phyloP scores from a whole-genome alignment of 2,329 filamentous ascomycete species.

The Colletotrichum caudatum region DNA sequence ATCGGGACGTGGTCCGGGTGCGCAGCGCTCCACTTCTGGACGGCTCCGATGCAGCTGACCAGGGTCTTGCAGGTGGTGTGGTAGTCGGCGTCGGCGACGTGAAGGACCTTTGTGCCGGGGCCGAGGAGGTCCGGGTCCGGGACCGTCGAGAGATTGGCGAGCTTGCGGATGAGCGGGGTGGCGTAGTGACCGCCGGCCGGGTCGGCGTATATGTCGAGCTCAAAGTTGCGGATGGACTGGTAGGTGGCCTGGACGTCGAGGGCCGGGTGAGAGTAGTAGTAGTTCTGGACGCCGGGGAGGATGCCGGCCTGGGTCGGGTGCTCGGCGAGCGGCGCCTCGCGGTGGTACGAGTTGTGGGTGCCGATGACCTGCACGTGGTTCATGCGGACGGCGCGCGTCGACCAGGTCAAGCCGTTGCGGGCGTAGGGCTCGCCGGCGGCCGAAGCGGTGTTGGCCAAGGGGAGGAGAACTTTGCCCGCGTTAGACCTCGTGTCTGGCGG shows the following conservation, averaged over 20 bases:
- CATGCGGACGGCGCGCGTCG: constrained; percentile 54
- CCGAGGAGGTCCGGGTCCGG: constrained; percentile 54
- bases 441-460: constrained; percentile 20
- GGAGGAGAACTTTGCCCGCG: constrained; percentile 30
- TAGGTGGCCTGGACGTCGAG: constrained; percentile 58
- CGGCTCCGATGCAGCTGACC: constrained; percentile 55
- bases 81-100: constrained; percentile 63
- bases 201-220: constrained; percentile 63
- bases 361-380: constrained; percentile 65
- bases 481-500: not conserved
- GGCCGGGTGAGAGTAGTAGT: constrained; percentile 61
- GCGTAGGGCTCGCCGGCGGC: constrained; percentile 41
- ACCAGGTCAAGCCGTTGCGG: constrained; percentile 50
- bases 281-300: constrained; percentile 53
- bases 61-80: constrained; percentile 61
- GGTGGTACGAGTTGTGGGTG: constrained; percentile 65
- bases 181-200: constrained; percentile 61
- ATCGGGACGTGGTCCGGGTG: constrained; percentile 60
- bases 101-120: constrained; percentile 62
- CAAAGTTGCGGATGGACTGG: constrained; percentile 60
- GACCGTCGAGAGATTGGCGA: constrained; percentile 54
- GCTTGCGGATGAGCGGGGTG: constrained; percentile 56
- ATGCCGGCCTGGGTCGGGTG: constrained; percentile 54
- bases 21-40: constrained; percentile 58
- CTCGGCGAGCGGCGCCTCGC: constrained; percentile 57